phyloP scores from a whole-genome alignment of 805 yeast species.

The Yamadazyma philogaea region DNA sequence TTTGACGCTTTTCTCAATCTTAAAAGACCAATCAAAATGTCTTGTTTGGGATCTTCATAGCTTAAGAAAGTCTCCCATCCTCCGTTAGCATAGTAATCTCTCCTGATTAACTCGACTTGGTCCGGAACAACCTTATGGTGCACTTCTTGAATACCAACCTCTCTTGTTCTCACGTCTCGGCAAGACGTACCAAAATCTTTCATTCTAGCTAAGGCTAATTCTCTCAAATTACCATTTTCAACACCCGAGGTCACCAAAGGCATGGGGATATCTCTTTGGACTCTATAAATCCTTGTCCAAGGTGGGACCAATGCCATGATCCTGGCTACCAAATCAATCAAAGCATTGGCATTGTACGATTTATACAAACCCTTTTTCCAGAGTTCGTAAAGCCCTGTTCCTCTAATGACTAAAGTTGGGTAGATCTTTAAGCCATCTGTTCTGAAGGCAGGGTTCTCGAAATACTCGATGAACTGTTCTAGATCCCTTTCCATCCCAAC shows the following conservation, averaged over 20 bases:
- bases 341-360: slow-evolving; percentile 90
- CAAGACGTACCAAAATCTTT: slow-evolving; percentile 95
- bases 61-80: slow-evolving; percentile 98
- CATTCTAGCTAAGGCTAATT: slow-evolving; percentile 94
- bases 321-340: slow-evolving; percentile 92
- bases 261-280: slow-evolving; percentile 98
- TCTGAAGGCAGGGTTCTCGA: slow-evolving; percentile 94
- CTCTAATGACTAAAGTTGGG: slow-evolving; percentile 95
- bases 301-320: slow-evolving; percentile 96
- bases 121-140: slow-evolving; percentile 96
- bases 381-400: slow-evolving; percentile 93
- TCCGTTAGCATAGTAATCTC: slow-evolving; percentile 96
- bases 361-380: slow-evolving; percentile 96
- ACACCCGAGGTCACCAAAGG: slow-evolving; percentile 97
- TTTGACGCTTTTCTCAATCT: slow-evolving; percentile 86
- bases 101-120: slow-evolving; percentile 90
- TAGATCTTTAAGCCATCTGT: slow-evolving; percentile 95
- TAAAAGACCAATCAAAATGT: slow-evolving; percentile 86
- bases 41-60: slow-evolving; percentile 96
- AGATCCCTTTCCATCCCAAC: slow-evolving; percentile 98
- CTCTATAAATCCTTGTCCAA: slow-evolving; percentile 98
- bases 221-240: slow-evolving; percentile 94
- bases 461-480: slow-evolving; percentile 93
- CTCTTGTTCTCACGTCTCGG: slow-evolving; percentile 95
- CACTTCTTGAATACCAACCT: slow-evolving; percentile 97